Evolutionary conservation across 495 filamentous ascomycete species (phyloP).

Genomic region (Symbiotaphrina buchneri): DNA sequence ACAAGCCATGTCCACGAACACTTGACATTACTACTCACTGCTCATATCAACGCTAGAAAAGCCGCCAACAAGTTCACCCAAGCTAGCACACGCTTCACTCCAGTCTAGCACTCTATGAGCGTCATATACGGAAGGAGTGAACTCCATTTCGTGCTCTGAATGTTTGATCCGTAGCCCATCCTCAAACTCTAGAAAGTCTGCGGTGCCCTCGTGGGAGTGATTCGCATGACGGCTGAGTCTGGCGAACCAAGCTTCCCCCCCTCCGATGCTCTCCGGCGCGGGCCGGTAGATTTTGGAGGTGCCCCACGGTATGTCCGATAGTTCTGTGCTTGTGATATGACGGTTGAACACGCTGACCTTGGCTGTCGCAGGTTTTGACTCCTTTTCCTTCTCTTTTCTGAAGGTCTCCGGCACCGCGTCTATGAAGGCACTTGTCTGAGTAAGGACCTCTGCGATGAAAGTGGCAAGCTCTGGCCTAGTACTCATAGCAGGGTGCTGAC

Average conservation of each 20-base stretch:
- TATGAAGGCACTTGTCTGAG: too few relatives aligned
- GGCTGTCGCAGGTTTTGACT: slow-evolving; percentile 21
- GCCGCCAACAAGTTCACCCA: slow-evolving; percentile 12
- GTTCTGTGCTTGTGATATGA: slow-evolving; percentile 15
- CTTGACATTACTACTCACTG: slow-evolving; percentile 16
- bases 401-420: too few relatives aligned
- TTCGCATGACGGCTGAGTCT: slow-evolving; percentile 40
- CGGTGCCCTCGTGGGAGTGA: slow-evolving; percentile 27
- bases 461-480: neutral
- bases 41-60: slow-evolving; percentile 28
- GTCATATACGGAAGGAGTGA: slow-evolving; percentile 44
- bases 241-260: slow-evolving; percentile 50
- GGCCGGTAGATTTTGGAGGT: slow-evolving; percentile 5
- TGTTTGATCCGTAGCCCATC: slow-evolving; percentile 34
- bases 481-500: neutral
- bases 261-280: slow-evolving; percentile 9
- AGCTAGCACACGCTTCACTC: slow-evolving; percentile 19
- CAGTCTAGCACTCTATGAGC: slow-evolving; percentile 28
- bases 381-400: too few relatives aligned
- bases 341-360: slow-evolving; percentile 21
- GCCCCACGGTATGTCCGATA: slow-evolving; percentile 10
- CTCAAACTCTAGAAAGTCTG: slow-evolving; percentile 42
- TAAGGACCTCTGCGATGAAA: slow-evolving; percentile 7
- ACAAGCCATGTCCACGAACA: neutral
- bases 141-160: slow-evolving; percentile 41